Base-by-base conservation (phyloP, 192 early-diverging fungal genomes). In the Coemansia nantahalensis region DNA sequence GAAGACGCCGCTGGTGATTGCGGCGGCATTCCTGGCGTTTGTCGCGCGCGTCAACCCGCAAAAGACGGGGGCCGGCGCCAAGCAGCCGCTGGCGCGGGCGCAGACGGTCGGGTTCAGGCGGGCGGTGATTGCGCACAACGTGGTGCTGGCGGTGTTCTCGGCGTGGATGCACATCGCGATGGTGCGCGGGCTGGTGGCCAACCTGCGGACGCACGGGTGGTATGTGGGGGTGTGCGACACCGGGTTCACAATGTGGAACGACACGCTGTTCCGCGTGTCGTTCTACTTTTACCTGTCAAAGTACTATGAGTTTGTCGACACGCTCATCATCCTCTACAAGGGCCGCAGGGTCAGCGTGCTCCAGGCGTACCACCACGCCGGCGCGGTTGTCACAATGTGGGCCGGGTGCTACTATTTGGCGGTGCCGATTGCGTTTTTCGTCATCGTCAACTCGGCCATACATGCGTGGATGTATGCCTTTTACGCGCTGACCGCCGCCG, bases 301-400 rank as follows among this genome's bases (percentile, higher is more conserved):
- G 75, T 88, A 83, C 68, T 93, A 91, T 74, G 91, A 93, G 67
- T 82, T 93, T 49, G 77, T 93, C 44, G 91, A 93, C 62, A 93
- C 91, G 41, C 73, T 84, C 42, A 91, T 93, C 65, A 87, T 93
- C 54, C 72, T 93, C 32, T 42, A 85, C 48, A 91, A 93, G 74
- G 88, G 88, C 8, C 68, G 71, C 23, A 54, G 48, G 44, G 86
- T 86, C 0, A 89, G 86, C 30, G 80, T 86, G 12, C 75, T 93
- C 59, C 91, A 93, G 75, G 86, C 85, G 48, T 93, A 90, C 62
- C 91, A 93, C 72, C 91, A 93, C 64, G 84, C 89, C 22, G 90
- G 89, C 26, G 90, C 91, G 14, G 91, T 93, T 65, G 79, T 91
- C 59, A 88, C 87, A 50, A 93, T 93, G 91, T 91, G 86, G 86